A percentile compares a stretch with the other conserved stretches of the same genome.
Conservation (phyloP, 257 asterid genomes). For the Plantago ovata region DNA sequence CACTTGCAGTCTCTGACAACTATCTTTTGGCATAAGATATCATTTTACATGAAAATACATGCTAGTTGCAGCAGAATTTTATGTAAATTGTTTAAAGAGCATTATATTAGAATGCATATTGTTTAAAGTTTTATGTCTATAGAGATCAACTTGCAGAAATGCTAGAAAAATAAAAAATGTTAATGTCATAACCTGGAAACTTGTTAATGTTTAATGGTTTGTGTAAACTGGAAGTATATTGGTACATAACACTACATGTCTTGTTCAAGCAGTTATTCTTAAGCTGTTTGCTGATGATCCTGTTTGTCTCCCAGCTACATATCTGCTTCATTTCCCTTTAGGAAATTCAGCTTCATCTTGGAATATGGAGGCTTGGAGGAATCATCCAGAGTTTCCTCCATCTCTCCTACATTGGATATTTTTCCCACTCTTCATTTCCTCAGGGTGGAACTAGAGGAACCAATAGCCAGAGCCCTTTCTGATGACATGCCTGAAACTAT, state of each 20-base stretch:
- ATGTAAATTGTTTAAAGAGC: background rate
- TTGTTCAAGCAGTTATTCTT: constrained; percentile 12
- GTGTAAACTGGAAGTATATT: background rate
- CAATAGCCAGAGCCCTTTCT: constrained; percentile 41
- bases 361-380: constrained; percentile 61
- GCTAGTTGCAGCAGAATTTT: constrained; percentile 6
- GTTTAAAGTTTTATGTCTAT: background rate
- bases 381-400: constrained; percentile 47
- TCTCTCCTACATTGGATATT: constrained; percentile 27
- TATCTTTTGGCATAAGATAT: background rate
- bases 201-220: background rate
- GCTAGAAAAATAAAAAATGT: background rate
- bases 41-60: background rate
- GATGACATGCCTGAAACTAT: constrained; percentile 34
- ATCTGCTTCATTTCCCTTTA: constrained; percentile 49
- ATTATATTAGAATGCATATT: background rate
- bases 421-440: constrained; percentile 50
- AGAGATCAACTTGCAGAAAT: background rate
- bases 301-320: constrained; percentile 34
- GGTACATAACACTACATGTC: background rate
- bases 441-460: constrained; percentile 51
- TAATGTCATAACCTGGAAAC: background rate
- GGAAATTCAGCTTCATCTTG: constrained; percentile 47
- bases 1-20: background rate
- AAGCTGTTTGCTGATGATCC: constrained; percentile 19